Base-by-base conservation (phyloP, 352 stramenopile species). In the Elongisporangium undulatum region DNA sequence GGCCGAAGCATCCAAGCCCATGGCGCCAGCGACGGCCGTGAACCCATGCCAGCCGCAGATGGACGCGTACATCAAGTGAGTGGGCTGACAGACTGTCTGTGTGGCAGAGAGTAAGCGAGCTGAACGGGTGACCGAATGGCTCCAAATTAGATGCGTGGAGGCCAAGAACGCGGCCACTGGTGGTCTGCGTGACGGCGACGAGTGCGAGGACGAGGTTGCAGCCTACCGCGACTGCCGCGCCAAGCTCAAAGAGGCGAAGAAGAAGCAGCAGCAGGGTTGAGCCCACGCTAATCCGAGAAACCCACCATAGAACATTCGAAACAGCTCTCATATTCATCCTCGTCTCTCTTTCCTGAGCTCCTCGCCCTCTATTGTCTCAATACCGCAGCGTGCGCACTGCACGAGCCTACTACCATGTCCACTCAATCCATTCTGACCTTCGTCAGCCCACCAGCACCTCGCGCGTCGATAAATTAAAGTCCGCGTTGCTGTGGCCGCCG, bases 31-130 rank as follows among this genome's bases (percentile, higher is more conserved):
- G 62, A 49, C 56, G 12, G 59, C 53, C 21, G 59, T 54, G 58
- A 84, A 90, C 61, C 74, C 77, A 51, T 92, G 82, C 61, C 62
- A 72, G 17, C 49, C 56, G 2, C 66, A 86, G 61, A 92, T 92
- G 79, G 68, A 84, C 17, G 63, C 56, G 45, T 92, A 92, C 68
- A 82, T 92, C 68, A 89, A 85, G 82, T 92, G 56, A 64, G 76
- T 89, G 24, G 13, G 21, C 20, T 12, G 7, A 12, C 26, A 51
- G 69, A 60, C 6, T 66, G 59, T 7, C 61, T 81, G 17, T 66
- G 69, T 16, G 68, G 77, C 55, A 69, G 72, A 41, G 72, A 81
- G 61, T 65, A 77, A 69, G 71, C 54, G 68, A 75, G 49, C 66
- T 65, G 34, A 75, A 77, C 53, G 68, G 69, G 55, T 53, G 12